Percentiles rank a stretch among this genome's conserved stretches.
These are phyloP conservation scores for Eucalyptus globulus DNA, from an alignment of 345 rosid species.

Conservation along the genomic window DNA sequence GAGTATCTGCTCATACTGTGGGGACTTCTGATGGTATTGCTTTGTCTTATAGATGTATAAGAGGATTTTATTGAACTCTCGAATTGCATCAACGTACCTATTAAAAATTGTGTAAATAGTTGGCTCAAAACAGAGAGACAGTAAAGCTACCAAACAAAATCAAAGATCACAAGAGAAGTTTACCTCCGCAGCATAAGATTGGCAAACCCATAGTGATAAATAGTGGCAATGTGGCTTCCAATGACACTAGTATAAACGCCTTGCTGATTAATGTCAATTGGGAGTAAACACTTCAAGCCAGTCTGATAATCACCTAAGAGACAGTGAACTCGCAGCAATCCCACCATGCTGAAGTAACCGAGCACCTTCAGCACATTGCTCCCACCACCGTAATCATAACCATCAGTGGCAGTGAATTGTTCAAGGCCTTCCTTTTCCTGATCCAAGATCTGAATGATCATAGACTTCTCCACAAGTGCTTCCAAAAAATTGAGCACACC, in stretches of 20 bases:
- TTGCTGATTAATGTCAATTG: constrained; percentile 88
- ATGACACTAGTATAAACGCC: constrained; percentile 90
- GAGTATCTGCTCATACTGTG: constrained; percentile 89
- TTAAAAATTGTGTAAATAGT: background rate
- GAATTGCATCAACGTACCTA: constrained; percentile 93
- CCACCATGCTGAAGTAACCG: constrained; percentile 98
- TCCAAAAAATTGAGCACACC: constrained; percentile 99
- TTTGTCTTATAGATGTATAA: constrained; percentile 88
- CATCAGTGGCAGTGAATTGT: constrained; percentile 94
- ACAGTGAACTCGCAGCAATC: constrained; percentile 90
- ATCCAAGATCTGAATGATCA: constrained; percentile 76
- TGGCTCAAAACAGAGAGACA: background rate
- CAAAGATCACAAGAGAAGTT: background rate
- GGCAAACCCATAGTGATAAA: constrained; percentile 97
- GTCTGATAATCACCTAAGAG: constrained; percentile 95
- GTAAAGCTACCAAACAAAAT: background rate
- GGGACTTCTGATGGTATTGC: constrained; percentile 85
- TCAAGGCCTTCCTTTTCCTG: constrained; percentile 88
- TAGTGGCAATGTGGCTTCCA: constrained; percentile 89
- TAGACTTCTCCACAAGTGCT: constrained; percentile 94
- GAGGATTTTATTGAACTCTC: constrained; percentile 92
- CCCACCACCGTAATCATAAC: constrained; percentile 93
- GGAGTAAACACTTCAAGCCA: constrained; percentile 85
- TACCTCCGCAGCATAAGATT: constrained; percentile 95
- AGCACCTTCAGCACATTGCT: constrained; percentile 95